Conservation (phyloP, 176 grass and related monocot genomes). For the Melocanna baccifera region DNA sequence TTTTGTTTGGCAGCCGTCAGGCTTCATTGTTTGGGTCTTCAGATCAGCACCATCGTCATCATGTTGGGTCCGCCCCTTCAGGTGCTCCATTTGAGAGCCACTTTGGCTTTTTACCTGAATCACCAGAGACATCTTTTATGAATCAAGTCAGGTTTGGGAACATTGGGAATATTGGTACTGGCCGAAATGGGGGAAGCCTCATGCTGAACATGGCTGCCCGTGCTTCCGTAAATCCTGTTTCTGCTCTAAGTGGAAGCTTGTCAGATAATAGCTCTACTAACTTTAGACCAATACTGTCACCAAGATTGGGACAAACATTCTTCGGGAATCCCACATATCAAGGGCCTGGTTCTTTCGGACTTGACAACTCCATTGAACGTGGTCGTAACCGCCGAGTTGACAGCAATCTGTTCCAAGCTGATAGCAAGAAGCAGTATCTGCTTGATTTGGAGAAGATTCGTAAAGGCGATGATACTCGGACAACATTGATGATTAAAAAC, state of each 20-base stretch:
- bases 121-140: conserved; percentile 59
- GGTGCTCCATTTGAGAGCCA: conserved; percentile 76
- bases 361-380: conserved; percentile 53
- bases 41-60: conserved; percentile 52
- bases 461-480: conserved; percentile 73
- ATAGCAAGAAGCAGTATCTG: conserved; percentile 89
- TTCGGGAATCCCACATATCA: conserved; percentile 59
- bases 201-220: conserved; percentile 55
- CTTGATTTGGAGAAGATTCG: conserved; percentile 89
- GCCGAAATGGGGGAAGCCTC: conserved; percentile 44
- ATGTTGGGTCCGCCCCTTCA: conserved; percentile 85
- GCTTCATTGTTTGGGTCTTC: conserved; percentile 57
- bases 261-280: conserved; percentile 58
- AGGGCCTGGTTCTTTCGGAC: conserved; percentile 45
- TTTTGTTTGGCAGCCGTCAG: conserved; percentile 55
- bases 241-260: conserved; percentile 49
- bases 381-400: conserved; percentile 45
- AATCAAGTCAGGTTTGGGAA: conserved; percentile 57
- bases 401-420: conserved; percentile 50
- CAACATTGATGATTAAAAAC: conserved; percentile 97
- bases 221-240: conserved; percentile 44
- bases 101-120: conserved; percentile 79
- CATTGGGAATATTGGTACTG: conserved; percentile 41
- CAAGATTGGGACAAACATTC: conserved; percentile 57
- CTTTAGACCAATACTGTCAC: conserved; percentile 56